Evolutionary conservation across 1,284 basidiomycete genomes (phyloP).

Genomic region (Cryptococcus amylolentus): DNA sequence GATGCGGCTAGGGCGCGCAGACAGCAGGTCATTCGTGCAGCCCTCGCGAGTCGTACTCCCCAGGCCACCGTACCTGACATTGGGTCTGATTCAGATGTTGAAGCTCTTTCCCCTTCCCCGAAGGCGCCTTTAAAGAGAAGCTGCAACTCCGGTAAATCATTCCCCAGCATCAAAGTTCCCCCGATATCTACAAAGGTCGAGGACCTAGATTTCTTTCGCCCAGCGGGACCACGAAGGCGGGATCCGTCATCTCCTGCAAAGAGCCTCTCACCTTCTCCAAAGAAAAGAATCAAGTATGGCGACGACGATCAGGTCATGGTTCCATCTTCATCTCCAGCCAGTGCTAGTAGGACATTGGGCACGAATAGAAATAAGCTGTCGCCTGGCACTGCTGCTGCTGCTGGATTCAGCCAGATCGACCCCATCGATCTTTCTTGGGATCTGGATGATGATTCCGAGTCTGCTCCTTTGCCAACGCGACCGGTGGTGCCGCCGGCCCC

Average conservation of each 20-base stretch:
- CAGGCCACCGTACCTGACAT: no score
- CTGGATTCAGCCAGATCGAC: constrained; percentile 43
- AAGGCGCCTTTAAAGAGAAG: no score
- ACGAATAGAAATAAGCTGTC: constrained; percentile 13
- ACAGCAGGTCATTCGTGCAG: no score
- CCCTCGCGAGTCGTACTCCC: no score
- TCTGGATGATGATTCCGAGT: constrained; percentile 16
- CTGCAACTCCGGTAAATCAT: no score
- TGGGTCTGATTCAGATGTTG: no score
- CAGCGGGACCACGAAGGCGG: constrained; percentile 19
- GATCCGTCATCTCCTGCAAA: constrained; percentile 9
- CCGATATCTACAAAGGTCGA: no score
- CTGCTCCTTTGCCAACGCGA: background rate
- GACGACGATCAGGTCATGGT: background rate
- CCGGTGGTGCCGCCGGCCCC: no score
- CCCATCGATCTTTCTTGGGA: constrained; percentile 34
- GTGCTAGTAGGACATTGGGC: background rate
- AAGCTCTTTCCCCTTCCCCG: no score
- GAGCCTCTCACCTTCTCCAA: constrained; percentile 3
- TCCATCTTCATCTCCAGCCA: constrained; percentile 1
- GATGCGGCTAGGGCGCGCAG: no score
- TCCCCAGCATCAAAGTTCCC: no score
- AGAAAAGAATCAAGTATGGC: background rate
- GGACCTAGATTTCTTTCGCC: constrained; percentile 38
- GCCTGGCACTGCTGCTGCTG: constrained; percentile 35